Evolutionary conservation across 345 rosid species (phyloP).

Genomic region (Odontarrhena argentea): DNA sequence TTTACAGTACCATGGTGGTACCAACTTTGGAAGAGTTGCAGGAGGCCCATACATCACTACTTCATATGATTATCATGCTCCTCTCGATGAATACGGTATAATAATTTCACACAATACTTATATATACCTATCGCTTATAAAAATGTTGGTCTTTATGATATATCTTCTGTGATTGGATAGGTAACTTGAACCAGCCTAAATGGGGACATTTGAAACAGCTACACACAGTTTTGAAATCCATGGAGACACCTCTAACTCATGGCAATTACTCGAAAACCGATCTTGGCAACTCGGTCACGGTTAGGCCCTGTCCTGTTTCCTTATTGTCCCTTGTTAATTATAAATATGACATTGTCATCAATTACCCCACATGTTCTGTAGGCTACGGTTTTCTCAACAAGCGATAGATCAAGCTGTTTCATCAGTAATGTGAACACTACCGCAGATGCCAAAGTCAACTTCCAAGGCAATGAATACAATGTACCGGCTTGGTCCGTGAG

Average conservation of each 20-base stretch:
- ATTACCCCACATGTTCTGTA: conserved; percentile 13
- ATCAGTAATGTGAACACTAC: conserved; percentile 49
- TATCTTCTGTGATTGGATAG: conserved; percentile 11
- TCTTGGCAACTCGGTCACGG: conserved; percentile 48
- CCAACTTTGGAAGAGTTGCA: conserved; percentile 59
- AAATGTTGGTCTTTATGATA: not conserved
- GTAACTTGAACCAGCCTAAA: conserved; percentile 75
- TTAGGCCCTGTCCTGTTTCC: conserved; percentile 23
- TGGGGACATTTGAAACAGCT: conserved; percentile 79
- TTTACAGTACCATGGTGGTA: conserved; percentile 71
- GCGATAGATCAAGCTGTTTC: conserved; percentile 53
- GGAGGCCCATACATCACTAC: conserved; percentile 77
- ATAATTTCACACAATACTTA: not conserved
- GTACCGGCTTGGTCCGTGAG: conserved; percentile 79
- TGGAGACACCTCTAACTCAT: conserved; percentile 56
- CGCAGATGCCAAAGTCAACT: conserved; percentile 50
- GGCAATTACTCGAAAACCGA: conserved; percentile 49
- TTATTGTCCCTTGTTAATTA: not conserved
- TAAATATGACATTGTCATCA: not conserved
- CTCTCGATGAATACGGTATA: conserved; percentile 60
- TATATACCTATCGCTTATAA: not conserved
- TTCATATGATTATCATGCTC: conserved; percentile 64
- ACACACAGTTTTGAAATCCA: conserved; percentile 53
- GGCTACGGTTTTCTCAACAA: conserved; percentile 54
- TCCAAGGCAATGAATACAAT: conserved; percentile 44